These are phyloP conservation scores for Ilex aquifolium DNA, from an alignment of 257 asterid species.

Conservation along the genomic window DNA sequence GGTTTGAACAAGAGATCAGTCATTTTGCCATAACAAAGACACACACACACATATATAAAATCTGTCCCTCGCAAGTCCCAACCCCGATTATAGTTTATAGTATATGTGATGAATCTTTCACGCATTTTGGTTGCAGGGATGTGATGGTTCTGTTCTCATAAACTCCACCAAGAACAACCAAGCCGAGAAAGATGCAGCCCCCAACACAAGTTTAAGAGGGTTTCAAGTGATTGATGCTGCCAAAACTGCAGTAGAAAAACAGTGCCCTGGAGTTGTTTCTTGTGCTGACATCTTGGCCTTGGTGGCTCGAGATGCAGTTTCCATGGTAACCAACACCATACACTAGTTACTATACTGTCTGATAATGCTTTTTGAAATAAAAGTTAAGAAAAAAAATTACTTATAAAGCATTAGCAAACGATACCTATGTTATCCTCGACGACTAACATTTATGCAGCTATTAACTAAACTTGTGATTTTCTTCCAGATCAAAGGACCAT, in stretches of 20 bases:
- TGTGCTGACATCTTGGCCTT: slow-evolving; percentile 48
- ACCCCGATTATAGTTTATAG: no score
- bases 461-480: background rate
- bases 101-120: no score
- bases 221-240: slow-evolving; percentile 41
- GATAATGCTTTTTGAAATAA: background rate
- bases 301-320: slow-evolving; percentile 44
- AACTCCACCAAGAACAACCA: no score
- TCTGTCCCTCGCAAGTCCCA: no score
- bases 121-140: no score
- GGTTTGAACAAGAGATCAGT: no score
- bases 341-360: no score
- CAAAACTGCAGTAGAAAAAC: slow-evolving; percentile 33
- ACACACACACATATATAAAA: no score
- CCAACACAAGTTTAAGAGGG: slow-evolving; percentile 12
- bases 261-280: slow-evolving; percentile 47
- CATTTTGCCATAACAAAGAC: no score
- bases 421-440: background rate
- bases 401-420: background rate
- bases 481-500: background rate
- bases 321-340: slow-evolving; percentile 20
- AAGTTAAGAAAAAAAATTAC: background rate
- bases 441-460: background rate
- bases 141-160: no score
- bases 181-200: no score